Evolutionary conservation across 2,329 filamentous ascomycete species (phyloP), one percentile per base, ranked within the genome.

Genomic region (Sclerotinia subarctica): DNA sequence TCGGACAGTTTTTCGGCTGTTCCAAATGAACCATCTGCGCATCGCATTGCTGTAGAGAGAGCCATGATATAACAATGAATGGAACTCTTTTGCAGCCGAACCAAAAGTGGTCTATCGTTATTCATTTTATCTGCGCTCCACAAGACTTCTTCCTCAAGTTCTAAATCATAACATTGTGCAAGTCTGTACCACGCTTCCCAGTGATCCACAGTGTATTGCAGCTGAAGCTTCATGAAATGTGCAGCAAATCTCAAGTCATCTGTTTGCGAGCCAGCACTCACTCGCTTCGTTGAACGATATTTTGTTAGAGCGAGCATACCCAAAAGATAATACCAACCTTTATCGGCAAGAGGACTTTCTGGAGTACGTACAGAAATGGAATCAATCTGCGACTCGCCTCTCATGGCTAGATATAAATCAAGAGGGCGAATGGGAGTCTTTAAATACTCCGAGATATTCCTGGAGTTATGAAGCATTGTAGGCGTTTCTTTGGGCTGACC

Each of bases 291-390:
- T 21, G 75, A 73, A 24, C 76, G 74, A 77, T 96, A 98, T 75
- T 93, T 96, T 54, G 90, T 92, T 68, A 98, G 84, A 2, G 92
- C 89, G 67, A 96, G 91, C 83, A 95, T 91, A 26, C 94, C 94
- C 70, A 96, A 86, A 42, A 97, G 81, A 78, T 95, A 97, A 78
- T 93, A 97, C 94, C 94, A 98, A 57, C 93, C 92, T 72, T 92
- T 90, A 32, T 87, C 87, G 0, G 94, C 93, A 46, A 96, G 80
- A 0, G 86, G 85, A 64, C 88, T 89, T 68, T 95, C 90, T 0
- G 86, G 84, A 11, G 85, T 84, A 56, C 89, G 86, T 10, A 94
- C 88, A 0, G 86, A 83, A 6, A 92, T 85, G 2, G 90, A 88
- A 69, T 94, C 88, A 29, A 96, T 85, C 64, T 88, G 87, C 10